A percentile compares a stretch with the other conserved stretches of the same genome.
These are phyloP conservation scores for Teratosphaeria epicoccoides DNA, from an alignment of 2,329 filamentous ascomycete species.

Conservation along the genomic window DNA sequence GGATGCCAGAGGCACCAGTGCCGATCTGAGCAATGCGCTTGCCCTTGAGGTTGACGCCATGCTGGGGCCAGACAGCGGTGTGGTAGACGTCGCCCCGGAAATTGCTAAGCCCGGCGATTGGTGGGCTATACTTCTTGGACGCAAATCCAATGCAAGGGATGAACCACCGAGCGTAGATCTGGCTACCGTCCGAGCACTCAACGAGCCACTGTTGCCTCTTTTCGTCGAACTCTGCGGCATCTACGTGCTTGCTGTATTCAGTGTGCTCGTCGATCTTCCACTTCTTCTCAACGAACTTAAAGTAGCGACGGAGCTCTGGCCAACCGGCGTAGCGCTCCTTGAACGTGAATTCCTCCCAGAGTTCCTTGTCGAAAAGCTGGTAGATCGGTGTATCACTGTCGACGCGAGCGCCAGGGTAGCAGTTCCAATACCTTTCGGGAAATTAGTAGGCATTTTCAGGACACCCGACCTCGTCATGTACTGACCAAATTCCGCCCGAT, in stretches of 20 bases:
- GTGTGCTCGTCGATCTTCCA: slow-evolving; percentile 46
- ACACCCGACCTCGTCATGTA: slow-evolving; percentile 8
- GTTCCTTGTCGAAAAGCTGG: slow-evolving; percentile 20
- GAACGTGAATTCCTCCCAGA: slow-evolving; percentile 45
- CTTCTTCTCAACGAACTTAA: slow-evolving; percentile 48
- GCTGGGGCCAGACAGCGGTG: slow-evolving; percentile 45
- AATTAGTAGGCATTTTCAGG: neutral
- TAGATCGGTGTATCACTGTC: slow-evolving; percentile 30
- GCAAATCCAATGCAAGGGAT: slow-evolving; percentile 48
- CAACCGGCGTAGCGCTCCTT: slow-evolving; percentile 18
- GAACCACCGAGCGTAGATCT: slow-evolving; percentile 41
- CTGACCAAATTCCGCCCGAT: slow-evolving; percentile 28
- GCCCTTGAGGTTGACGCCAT: slow-evolving; percentile 41
- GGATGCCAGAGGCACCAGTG: slow-evolving; percentile 54
- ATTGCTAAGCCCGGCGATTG: slow-evolving; percentile 48
- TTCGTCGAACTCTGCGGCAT: slow-evolving; percentile 44
- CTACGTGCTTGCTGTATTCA: slow-evolving; percentile 46
- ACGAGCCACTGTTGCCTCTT: slow-evolving; percentile 40
- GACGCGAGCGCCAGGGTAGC: slow-evolving; percentile 34
- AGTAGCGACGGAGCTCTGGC: slow-evolving; percentile 47
- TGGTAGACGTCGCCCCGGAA: slow-evolving; percentile 48
- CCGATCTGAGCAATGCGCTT: slow-evolving; percentile 54
- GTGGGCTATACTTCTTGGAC: slow-evolving; percentile 48
- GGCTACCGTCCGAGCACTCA: slow-evolving; percentile 41
- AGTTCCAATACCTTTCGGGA: slow-evolving; percentile 15